Conservation (phyloP, 2,329 filamentous ascomycete species). For the Scopulariopsis brevicaulis region DNA sequence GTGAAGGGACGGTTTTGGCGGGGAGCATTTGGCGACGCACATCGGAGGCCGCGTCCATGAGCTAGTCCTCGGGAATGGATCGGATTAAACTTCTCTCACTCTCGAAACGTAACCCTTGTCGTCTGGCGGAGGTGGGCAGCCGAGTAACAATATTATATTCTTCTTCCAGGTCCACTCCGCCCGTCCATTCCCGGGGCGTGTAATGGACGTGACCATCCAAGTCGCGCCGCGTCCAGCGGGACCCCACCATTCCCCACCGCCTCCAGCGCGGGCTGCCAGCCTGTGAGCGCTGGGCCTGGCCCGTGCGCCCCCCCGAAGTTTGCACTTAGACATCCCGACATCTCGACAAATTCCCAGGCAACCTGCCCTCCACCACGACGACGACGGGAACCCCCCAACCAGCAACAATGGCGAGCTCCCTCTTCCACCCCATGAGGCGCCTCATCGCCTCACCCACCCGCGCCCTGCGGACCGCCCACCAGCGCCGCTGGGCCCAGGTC, state of each 20-base stretch:
- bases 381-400: neutral
- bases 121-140: neutral
- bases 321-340: neutral
- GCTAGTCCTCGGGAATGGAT: neutral
- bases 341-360: neutral
- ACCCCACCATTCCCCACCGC: neutral
- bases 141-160: neutral
- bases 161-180: neutral
- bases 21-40: neutral
- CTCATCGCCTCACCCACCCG: constrained; percentile 1
- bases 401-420: neutral
- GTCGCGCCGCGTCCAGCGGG: neutral
- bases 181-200: neutral
- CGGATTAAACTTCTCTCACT: neutral
- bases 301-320: neutral
- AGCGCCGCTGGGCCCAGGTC: constrained; percentile 82
- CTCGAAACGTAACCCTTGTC: neutral
- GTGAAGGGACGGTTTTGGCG: constrained; percentile 3
- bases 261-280: neutral
- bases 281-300: neutral
- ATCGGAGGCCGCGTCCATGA: neutral
- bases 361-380: neutral
- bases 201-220: constrained; percentile 1
- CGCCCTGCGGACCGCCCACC: constrained; percentile 19
- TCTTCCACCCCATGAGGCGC: constrained; percentile 5